Conservation (phyloP, 345 rosid species). For the Rhizophora apiculata region DNA sequence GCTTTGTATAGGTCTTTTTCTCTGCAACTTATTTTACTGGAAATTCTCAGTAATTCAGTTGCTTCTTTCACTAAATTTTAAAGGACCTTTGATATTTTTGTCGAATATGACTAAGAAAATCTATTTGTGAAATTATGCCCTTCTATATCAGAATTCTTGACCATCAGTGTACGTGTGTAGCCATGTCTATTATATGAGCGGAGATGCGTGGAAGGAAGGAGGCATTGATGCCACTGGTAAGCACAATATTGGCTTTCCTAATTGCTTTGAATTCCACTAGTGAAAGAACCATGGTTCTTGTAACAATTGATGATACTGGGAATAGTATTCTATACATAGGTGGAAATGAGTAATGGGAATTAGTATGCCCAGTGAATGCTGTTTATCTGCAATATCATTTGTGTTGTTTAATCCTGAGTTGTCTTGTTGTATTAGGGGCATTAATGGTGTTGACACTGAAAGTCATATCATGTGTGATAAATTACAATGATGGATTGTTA, state of each 20-base stretch:
- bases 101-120: too few species aligned
- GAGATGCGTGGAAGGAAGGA: constrained; percentile 99
- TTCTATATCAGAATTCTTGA: constrained; percentile 31
- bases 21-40: too few species aligned
- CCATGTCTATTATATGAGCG: constrained; percentile 96
- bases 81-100: too few species aligned
- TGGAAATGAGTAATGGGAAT: not conserved
- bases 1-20: too few species aligned
- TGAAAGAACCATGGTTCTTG: not conserved
- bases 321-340: too few species aligned
- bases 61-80: too few species aligned
- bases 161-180: constrained; percentile 44
- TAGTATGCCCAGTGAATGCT: not conserved
- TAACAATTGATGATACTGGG: too few species aligned
- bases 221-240: constrained; percentile 97
- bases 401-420: constrained; percentile 6
- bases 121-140: not conserved
- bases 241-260: constrained; percentile 15
- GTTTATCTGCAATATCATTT: not conserved
- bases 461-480: constrained; percentile 84
- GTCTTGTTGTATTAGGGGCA: constrained; percentile 51
- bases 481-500: constrained; percentile 74
- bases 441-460: constrained; percentile 91
- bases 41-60: too few species aligned
- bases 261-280: constrained; percentile 1